Base-by-base conservation (phyloP, 2,329 filamentous ascomycete species). In the Diaporthe helianthi region DNA sequence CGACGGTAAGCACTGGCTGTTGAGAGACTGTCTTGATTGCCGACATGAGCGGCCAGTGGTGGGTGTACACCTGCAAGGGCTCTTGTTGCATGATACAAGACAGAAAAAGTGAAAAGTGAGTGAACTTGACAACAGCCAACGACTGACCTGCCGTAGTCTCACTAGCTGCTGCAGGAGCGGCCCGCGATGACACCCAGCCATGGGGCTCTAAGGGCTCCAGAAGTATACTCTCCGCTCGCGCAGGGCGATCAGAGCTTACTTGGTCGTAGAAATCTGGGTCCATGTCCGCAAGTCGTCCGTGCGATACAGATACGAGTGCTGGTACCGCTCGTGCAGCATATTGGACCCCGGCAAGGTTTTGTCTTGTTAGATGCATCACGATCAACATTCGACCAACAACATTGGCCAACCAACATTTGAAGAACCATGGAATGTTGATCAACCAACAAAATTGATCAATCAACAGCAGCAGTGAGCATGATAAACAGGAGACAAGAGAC, bases 21-120 rank as follows among this genome's bases (percentile, higher is more conserved):
- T 49, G 44, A 63, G 58, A 63, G 49, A 41, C 58, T 63, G 58
- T 63, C 58, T 63, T 44, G 58, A 63, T 63, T 63, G 58, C 58
- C 58, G 58, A 63, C 58, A 63, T 36, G 58, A 63, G 26, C 36
- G 41, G 29, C 58, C 58, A 63, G 36, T 63, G 58, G 33, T 63
- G 36, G 44, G 44, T 63, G 58, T 63, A 63, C 44, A 63, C 58
- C 58, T 46, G 44, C 58, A 63, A 63, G 58, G 58, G 58, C 58
- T 46, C 47, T n/a, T 63, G 26, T 46, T 63, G 58, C 58, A 63
- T 46, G 44, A 22, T 49, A 41, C 44, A 63, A 49, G 58, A 63
- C 44, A 63, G 24, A 63, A 15, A 44, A 44, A 49, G 19, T 63
- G 58, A 63, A 49, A 63, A 49, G 26, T 63, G 58, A 49, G 26